Conservation (phyloP, 495 filamentous ascomycete species). For the Penicillium coffeae region DNA sequence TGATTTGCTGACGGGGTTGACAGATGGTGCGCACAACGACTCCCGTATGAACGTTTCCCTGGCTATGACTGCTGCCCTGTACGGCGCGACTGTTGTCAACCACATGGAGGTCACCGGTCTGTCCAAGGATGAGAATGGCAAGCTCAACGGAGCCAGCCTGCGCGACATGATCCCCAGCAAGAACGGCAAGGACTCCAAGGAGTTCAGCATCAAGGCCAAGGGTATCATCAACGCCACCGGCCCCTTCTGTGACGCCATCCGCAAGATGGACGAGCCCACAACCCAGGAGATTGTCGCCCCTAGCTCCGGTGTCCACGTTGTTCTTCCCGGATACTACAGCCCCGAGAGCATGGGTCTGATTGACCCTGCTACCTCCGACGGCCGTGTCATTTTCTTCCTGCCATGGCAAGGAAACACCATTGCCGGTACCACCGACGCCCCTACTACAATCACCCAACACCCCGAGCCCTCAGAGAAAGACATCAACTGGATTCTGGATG, state of each 20-base stretch:
- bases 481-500: conserved; percentile 93
- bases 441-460: conserved; percentile 74
- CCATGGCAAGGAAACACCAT: conserved; percentile 99
- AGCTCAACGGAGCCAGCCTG: conserved; percentile 72
- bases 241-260: conserved; percentile 88
- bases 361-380: conserved; percentile 91
- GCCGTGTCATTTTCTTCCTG: conserved; percentile 97
- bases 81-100: conserved; percentile 89
- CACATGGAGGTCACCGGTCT: conserved; percentile 86
- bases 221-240: conserved; percentile 97
- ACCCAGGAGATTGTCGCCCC: conserved; percentile 88
- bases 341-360: conserved; percentile 96
- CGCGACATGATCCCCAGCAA: conserved; percentile 67
- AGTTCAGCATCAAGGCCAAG: conserved; percentile 77
- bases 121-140: conserved; percentile 74
- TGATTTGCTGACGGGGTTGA: not conserved
- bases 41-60: conserved; percentile 97
- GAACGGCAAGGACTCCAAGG: conserved; percentile 50
- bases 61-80: conserved; percentile 91
- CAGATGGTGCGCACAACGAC: conserved; percentile 95
- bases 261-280: conserved; percentile 78
- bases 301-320: conserved; percentile 89
- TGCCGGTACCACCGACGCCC: conserved; percentile 91
- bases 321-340: conserved; percentile 93
- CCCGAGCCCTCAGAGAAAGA: conserved; percentile 88